These are phyloP conservation scores for Trifolium repens DNA, from an alignment of 306 rosid species.

Conservation along the genomic window DNA sequence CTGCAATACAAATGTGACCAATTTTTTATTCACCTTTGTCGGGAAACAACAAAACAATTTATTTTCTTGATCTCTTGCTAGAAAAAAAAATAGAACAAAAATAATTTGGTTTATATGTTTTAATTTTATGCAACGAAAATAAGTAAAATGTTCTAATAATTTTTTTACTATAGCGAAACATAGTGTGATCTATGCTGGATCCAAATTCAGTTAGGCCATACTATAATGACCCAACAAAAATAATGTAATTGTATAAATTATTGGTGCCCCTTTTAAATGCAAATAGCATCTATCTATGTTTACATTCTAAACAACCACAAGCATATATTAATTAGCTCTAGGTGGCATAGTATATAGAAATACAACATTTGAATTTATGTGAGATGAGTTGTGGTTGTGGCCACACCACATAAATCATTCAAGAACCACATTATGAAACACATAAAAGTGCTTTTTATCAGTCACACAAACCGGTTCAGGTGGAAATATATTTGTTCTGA, in stretches of 20 bases:
- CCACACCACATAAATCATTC: too few relatives aligned
- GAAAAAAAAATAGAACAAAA: background rate
- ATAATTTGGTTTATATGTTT: too few relatives aligned
- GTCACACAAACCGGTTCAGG: too few relatives aligned
- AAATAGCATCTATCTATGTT: slow-evolving; percentile 38
- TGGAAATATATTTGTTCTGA: too few relatives aligned
- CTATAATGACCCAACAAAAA: slow-evolving; percentile 30
- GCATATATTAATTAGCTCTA: background rate
- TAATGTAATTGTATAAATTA: slow-evolving; percentile 63
- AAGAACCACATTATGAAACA: too few relatives aligned
- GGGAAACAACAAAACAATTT: slow-evolving; percentile 16
- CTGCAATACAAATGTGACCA: slow-evolving; percentile 32
- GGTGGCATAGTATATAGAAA: too few relatives aligned
- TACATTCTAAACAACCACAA: slow-evolving; percentile 34
- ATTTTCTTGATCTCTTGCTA: slow-evolving; percentile 20
- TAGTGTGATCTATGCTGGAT: background rate
- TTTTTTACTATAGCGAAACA: background rate
- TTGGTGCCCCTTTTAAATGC: slow-evolving; percentile 40
- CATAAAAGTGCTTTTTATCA: too few relatives aligned
- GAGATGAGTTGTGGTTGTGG: too few relatives aligned
- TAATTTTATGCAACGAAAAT: too few relatives aligned
- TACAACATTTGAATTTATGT: too few relatives aligned
- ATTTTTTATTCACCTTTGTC: slow-evolving; percentile 27
- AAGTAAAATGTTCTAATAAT: too few relatives aligned
- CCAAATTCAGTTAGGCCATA: background rate